Percentiles rank a stretch among this genome's conserved stretches.
Evolutionary conservation across 305 asterid genomes (phyloP).

Genomic region (Euphrasia arctica): DNA sequence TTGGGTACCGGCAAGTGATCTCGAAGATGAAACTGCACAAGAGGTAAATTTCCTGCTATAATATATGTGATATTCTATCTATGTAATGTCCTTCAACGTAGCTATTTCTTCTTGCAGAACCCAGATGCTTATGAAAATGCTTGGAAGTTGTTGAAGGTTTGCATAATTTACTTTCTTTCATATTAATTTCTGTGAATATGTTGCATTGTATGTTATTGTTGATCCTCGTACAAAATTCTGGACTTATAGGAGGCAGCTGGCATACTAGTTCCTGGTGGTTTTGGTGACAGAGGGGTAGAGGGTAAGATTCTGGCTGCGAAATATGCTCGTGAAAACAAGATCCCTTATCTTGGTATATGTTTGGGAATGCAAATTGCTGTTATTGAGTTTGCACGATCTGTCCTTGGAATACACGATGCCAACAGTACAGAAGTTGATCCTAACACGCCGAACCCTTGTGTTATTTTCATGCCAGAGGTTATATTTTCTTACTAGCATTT

Average conservation of each 20-base stretch:
- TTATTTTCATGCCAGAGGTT: slow-evolving; percentile 95
- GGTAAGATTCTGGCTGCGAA: slow-evolving; percentile 93
- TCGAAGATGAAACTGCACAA: slow-evolving; percentile 61
- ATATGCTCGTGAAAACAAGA: slow-evolving; percentile 84
- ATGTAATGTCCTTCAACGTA: slow-evolving; percentile 32
- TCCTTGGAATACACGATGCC: slow-evolving; percentile 71
- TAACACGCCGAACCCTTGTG: slow-evolving; percentile 67
- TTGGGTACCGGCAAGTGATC: slow-evolving; percentile 92
- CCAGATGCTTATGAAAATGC: slow-evolving; percentile 64
- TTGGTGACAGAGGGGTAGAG: slow-evolving; percentile 97
- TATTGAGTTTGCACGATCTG: slow-evolving; percentile 78
- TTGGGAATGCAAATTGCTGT: slow-evolving; percentile 94
- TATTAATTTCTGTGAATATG: slow-evolving; percentile 9
- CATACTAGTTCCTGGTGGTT: slow-evolving; percentile 93
- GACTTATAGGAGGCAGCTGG: slow-evolving; percentile 73
- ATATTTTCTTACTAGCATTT: slow-evolving; percentile 19
- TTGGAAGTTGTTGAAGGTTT: slow-evolving; percentile 81
- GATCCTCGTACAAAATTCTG: slow-evolving; percentile 25
- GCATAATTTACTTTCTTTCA: slow-evolving; percentile 18
- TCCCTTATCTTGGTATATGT: slow-evolving; percentile 90
- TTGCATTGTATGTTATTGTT: slow-evolving; percentile 19
- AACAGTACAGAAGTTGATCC: slow-evolving; percentile 88
- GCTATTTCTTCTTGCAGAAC: slow-evolving; percentile 45
- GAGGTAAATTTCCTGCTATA: slow-evolving; percentile 46
- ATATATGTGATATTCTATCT: slow-evolving; percentile 15